These are phyloP conservation scores for Hyaloscypha finlandica DNA, from an alignment of 495 filamentous ascomycete species.

Conservation along the genomic window DNA sequence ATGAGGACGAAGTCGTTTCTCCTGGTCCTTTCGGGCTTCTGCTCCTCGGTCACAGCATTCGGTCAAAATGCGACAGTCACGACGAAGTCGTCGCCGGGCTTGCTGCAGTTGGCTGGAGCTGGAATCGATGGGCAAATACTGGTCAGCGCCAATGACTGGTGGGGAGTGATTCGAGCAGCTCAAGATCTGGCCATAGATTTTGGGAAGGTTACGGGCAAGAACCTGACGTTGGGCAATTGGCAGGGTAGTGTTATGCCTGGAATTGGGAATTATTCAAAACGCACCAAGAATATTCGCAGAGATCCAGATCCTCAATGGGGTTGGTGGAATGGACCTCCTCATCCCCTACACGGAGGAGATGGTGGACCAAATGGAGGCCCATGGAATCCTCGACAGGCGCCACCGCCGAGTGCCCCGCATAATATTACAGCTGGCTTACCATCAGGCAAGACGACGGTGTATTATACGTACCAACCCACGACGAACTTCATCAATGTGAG, in stretches of 20 bases:
- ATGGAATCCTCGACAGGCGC: neutral
- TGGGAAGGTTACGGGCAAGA: conserved; percentile 63
- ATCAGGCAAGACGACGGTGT: conserved; percentile 34
- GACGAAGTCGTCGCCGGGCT: conserved; percentile 35
- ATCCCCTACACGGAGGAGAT: neutral
- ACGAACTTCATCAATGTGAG: conserved; percentile 50
- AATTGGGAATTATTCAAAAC: neutral
- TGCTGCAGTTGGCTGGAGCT: conserved; percentile 47
- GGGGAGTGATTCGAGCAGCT: conserved; percentile 68
- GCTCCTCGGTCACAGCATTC: conserved; percentile 39
- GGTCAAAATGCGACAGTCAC: conserved; percentile 59
- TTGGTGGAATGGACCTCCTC: conserved; percentile 4
- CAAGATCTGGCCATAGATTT: conserved; percentile 71
- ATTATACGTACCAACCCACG: conserved; percentile 45
- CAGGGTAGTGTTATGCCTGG: neutral
- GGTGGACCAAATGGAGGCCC: neutral
- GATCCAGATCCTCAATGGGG: neutral
- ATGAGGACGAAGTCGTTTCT: conserved; percentile 22
- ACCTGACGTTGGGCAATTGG: conserved; percentile 56
- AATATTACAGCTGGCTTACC: conserved; percentile 5
- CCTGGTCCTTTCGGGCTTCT: neutral
- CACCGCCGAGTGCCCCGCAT: conserved; percentile 13
- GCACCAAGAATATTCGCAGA: neutral
- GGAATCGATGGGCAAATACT: conserved; percentile 51
- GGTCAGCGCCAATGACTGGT: conserved; percentile 59